Evolutionary conservation across 192 early-diverging fungal genomes (phyloP), one percentile per base, ranked within the genome.

Genomic region (Phycomyces blakesleeanus): DNA sequence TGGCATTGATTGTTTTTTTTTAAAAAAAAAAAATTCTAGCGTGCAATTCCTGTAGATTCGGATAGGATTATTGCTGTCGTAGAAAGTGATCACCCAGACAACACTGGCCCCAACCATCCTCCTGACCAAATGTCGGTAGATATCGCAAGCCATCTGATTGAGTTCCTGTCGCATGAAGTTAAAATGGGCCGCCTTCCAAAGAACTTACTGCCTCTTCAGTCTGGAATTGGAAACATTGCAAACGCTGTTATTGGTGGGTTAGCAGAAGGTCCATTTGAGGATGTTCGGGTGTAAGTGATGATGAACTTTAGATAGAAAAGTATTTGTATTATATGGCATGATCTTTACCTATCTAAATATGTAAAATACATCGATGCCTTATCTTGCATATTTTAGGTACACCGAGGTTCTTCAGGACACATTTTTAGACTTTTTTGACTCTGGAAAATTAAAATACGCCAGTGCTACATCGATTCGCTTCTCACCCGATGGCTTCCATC

Each of bases 331-430:
- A 22, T 25, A n/a, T n/a, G n/a, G n/a, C n/a, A n/a, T n/a, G n/a
- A n/a, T n/a, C n/a, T n/a, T n/a, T n/a, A n/a, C n/a, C n/a, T n/a
- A n/a, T n/a, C n/a, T n/a, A n/a, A n/a, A n/a, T n/a, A n/a, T n/a
- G n/a, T n/a, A n/a, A 38, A 18, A 39, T 8, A 24, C n/a, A 39
- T 38, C 7, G 8, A 24, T 12, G 38, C 2, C 2, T 54, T 22
- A 20, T 2, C 24, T 53, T 57, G 21, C 25, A 24, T 21, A 18
- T 3, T 29, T 24, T 39, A 73, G 71, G 1, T 77, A 59, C 42
- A 77, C 75, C 16, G 75, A 77, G 60, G 75, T 77, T 8, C 59
- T 77, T 58, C 75, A 77, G 60, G 75, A 77, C 57, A 77, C 75
- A 53, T 77, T 77, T 56, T 59, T 73, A 40, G 57, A 76, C 18